Evolutionary conservation across 2,329 filamentous ascomycete species (phyloP), one percentile per base, ranked within the genome.

Genomic region (Penicillium polonicum): DNA sequence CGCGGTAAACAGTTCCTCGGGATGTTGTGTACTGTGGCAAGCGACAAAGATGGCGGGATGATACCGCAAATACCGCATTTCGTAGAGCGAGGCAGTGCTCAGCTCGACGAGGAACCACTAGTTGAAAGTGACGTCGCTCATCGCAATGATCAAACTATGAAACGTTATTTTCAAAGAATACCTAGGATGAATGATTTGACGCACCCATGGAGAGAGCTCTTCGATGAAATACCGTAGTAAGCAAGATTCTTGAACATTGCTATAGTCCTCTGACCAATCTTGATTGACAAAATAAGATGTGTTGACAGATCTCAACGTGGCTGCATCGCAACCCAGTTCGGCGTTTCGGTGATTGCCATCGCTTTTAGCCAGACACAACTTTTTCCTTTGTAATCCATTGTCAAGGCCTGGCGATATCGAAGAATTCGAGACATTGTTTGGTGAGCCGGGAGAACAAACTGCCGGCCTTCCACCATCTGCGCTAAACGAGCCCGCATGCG

Each of bases 191-290:
- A 19, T 15, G 31, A 13, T 36, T 39, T 31, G 5, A 43, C 61
- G 21, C 60, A 69, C 65, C 65, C 63, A 67, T 13, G 65, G 65
- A 10, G 63, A 68, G 17, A 68, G 41, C n/a, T 69, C 67, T 21
- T 68, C 67, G 23, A 67, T 68, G 8, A 67, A 68, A 35, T 63
- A 67, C 4, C 65, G 59, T 19, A 67, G 42, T 4, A 67, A 48
- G 15, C 65, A 67, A 19, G 65, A 50, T 41, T 68, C 64, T 43
- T 65, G 62, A 3, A 62, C 9, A 4, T 52, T n/a, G 31, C 23
- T 49, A 23, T 45, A 17, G 12, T n/a, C 10, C 13, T 46, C 31
- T 21, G 31, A 2, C 25, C n/a, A 12, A 19, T 17, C 27, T 33
- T 9, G 13, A 39, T n/a, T n/a, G 4, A 21, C 29, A 15, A 12